Evolutionary conservation across 225 moss, liverwort and hornwort genomes (phyloP).

Genomic region (Rhytidiadelphus loreus): DNA sequence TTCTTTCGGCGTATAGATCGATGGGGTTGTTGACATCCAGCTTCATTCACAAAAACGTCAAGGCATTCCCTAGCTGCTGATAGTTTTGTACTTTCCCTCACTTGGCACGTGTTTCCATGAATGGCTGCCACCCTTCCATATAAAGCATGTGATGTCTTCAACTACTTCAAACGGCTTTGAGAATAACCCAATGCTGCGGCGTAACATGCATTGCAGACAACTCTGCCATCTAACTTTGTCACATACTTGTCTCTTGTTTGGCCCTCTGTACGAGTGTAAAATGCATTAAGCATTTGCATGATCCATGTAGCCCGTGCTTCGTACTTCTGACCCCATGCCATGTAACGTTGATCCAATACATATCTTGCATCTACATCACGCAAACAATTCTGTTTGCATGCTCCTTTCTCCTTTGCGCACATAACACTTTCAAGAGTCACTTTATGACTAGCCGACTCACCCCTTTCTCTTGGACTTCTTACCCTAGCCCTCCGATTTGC

Average conservation of each 20-base stretch:
- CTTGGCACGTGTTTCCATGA: neutral
- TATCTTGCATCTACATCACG: neutral
- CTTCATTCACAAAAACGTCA: neutral
- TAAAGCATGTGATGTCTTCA: neutral
- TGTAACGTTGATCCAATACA: neutral
- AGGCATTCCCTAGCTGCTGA: neutral
- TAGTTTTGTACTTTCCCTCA: neutral
- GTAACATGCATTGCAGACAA: neutral
- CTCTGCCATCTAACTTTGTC: too few species aligned
- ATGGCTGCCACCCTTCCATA: fast-evolving
- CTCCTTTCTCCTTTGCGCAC: too few species aligned
- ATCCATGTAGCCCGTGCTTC: neutral
- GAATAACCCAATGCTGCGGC: neutral
- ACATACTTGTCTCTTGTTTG: too few species aligned
- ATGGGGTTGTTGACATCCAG: neutral
- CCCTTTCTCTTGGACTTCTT: too few species aligned
- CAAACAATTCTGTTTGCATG: neutral
- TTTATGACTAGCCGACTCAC: too few species aligned
- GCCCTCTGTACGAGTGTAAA: too few species aligned
- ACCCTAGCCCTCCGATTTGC: too few species aligned
- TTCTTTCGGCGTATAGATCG: too few species aligned
- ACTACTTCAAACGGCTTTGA: neutral
- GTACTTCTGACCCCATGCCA: neutral
- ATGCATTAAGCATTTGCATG: neutral
- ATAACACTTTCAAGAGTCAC: too few species aligned